These are phyloP conservation scores for Hirsutella rhossiliensis DNA, from an alignment of 2,329 filamentous ascomycete genomes.

Conservation along the genomic window DNA sequence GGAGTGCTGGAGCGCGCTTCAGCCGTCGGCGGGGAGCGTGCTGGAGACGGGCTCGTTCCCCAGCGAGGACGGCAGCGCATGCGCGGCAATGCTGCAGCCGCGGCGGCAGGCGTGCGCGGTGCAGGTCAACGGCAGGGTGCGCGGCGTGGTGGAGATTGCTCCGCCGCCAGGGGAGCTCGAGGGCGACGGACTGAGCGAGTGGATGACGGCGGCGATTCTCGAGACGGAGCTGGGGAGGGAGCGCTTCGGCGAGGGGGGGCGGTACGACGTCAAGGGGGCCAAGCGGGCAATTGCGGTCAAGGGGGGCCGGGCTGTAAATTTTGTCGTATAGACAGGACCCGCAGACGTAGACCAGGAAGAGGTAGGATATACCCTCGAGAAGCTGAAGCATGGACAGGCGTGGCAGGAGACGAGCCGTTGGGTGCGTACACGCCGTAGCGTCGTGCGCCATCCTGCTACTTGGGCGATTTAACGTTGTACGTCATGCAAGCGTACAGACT, in stretches of 20 bases:
- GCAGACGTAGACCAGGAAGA: background rate
- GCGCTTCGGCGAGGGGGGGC: constrained; percentile 34
- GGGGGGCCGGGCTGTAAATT: constrained; percentile 60
- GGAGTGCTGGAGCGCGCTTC: constrained; percentile 61
- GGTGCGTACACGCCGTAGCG: too few relatives aligned
- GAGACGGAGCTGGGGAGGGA: constrained; percentile 46
- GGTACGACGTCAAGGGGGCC: constrained; percentile 35
- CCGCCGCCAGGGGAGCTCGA: constrained; percentile 29
- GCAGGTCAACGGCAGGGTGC: constrained; percentile 70
- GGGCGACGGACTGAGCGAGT: constrained; percentile 38
- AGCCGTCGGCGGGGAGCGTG: constrained; percentile 24
- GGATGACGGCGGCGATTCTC: constrained; percentile 50
- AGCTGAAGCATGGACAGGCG: too few relatives aligned
- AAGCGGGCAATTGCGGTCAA: constrained; percentile 55
- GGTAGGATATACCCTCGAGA: too few relatives aligned
- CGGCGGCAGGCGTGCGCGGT: constrained; percentile 49
- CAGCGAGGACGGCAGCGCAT: constrained; percentile 33
- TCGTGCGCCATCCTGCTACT: too few relatives aligned
- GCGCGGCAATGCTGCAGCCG: constrained; percentile 35
- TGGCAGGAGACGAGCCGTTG: too few relatives aligned
- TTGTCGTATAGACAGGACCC: constrained; percentile 40
- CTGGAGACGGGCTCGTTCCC: constrained; percentile 48
- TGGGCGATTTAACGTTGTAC: too few relatives aligned
- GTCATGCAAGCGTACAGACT: too few relatives aligned
- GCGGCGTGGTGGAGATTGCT: constrained; percentile 54